phyloP scores from a whole-genome alignment of 2,329 filamentous ascomycete species.

The Helminthosporium solani region DNA sequence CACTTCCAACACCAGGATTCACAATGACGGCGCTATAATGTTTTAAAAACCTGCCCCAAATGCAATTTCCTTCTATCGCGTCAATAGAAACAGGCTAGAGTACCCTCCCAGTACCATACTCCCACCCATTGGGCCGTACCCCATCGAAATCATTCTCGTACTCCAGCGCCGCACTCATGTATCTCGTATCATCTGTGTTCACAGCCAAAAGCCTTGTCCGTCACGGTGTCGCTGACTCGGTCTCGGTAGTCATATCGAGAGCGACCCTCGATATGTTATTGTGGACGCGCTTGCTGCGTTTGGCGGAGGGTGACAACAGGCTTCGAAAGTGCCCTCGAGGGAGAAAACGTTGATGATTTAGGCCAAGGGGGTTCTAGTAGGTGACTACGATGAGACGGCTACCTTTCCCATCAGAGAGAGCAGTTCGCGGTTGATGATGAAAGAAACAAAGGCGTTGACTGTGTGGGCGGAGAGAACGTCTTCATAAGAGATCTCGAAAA shows the following conservation, averaged over 20 bases:
- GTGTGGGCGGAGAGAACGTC: constrained; percentile 16
- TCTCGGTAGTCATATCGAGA: constrained; percentile 18
- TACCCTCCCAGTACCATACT: constrained; percentile 13
- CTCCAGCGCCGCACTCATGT: constrained; percentile 16
- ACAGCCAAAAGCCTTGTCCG: constrained; percentile 6
- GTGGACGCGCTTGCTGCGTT: constrained; percentile 14
- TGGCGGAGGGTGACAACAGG: constrained; percentile 1
- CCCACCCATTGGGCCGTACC: constrained; percentile 12
- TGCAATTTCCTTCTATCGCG: constrained; percentile 3
- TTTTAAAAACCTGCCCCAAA: constrained; percentile 15
- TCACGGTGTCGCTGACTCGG: constrained; percentile 12
- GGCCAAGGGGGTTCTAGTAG: constrained; percentile 3
- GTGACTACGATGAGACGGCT: neutral
- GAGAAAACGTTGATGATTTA: constrained; percentile 19
- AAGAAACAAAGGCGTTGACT: constrained; percentile 16
- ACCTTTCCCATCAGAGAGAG: constrained; percentile 10
- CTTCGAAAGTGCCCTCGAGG: constrained; percentile 18
- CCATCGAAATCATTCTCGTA: constrained; percentile 13
- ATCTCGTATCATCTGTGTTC: constrained; percentile 15
- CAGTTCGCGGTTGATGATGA: constrained; percentile 16
- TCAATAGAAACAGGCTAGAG: constrained; percentile 16
- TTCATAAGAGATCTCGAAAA: constrained; percentile 17
- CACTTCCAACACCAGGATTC: constrained; percentile 10
- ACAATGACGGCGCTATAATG: constrained; percentile 15
- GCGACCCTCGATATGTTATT: constrained; percentile 19